A percentile compares a stretch with the other conserved stretches of the same genome.
phyloP scores from a whole-genome alignment of 768 basidiomycete genomes.

The Amanita thiersii region DNA sequence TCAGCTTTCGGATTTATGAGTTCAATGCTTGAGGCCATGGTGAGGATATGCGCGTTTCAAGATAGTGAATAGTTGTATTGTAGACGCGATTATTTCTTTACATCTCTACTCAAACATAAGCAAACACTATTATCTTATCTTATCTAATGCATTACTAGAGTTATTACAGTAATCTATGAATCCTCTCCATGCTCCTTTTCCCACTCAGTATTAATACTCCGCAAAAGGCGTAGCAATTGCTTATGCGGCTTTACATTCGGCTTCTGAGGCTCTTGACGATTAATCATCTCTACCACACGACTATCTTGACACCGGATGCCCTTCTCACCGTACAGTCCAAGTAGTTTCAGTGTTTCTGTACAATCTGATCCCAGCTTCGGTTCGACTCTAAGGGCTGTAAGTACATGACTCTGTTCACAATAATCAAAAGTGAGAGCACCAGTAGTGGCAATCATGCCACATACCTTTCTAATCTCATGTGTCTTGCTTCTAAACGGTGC shows the following conservation, averaged over 20 bases:
- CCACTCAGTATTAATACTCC: conserved; percentile 39
- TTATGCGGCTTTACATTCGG: conserved; percentile 35
- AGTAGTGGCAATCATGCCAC: conserved; percentile 11
- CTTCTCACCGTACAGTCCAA: conserved; percentile 47
- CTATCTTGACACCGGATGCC: conserved; percentile 42
- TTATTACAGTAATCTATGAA: conserved; percentile 1
- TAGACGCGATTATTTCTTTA: neutral
- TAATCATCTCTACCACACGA: conserved; percentile 40
- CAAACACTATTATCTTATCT: conserved; percentile 2
- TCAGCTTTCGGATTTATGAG: conserved; percentile 97
- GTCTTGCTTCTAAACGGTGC: conserved; percentile 29
- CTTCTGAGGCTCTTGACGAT: conserved; percentile 33
- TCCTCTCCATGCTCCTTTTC: conserved; percentile 19
- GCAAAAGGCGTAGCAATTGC: conserved; percentile 40
- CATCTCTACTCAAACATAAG: conserved; percentile 7
- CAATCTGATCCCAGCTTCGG: conserved; percentile 37
- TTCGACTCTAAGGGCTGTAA: conserved; percentile 40
- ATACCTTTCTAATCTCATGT: conserved; percentile 38
- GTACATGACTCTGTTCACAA: conserved; percentile 39
- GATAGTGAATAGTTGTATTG: no score
- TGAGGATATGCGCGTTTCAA: conserved; percentile 1
- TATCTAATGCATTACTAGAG: neutral
- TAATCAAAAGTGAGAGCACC: neutral
- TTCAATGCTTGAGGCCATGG: conserved; percentile 76
- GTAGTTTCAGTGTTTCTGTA: conserved; percentile 40